A percentile compares a stretch with the other conserved stretches of the same genome.
Evolutionary conservation across 2,329 filamentous ascomycete genomes (phyloP).

Genomic region (Phialophora macrospora): DNA sequence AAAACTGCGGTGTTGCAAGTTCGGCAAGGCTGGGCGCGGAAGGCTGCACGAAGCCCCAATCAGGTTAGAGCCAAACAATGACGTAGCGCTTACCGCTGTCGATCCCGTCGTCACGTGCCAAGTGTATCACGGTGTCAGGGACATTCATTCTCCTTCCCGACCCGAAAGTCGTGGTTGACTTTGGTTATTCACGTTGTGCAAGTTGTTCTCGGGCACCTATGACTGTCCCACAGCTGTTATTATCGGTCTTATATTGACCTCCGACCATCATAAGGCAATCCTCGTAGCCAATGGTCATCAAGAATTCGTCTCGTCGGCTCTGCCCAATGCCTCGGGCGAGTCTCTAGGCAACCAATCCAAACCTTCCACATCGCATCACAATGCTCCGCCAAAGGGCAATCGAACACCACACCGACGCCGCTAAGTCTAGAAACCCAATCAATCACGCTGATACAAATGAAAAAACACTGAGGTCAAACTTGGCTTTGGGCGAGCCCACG

Average conservation of each 20-base stretch:
- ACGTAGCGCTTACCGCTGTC: not conserved
- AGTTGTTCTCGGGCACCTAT: not conserved
- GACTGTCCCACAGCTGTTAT: not conserved
- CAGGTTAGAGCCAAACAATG: slow-evolving; percentile 2
- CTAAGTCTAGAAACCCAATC: slow-evolving; percentile 22
- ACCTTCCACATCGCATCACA: slow-evolving; percentile 23
- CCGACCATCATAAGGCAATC: not conserved
- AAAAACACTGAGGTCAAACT: slow-evolving; percentile 47
- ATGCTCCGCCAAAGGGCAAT: not conserved
- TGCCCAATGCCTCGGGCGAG: slow-evolving; percentile 22
- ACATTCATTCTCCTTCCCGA: no score
- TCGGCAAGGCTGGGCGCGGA: slow-evolving; percentile 15
- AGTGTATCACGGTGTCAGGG: not conserved
- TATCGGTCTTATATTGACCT: not conserved
- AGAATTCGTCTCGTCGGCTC: slow-evolving; percentile 10
- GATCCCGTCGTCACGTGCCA: not conserved
- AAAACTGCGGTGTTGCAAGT: slow-evolving; percentile 18
- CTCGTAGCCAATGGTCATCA: slow-evolving; percentile 26
- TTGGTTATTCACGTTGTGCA: not conserved
- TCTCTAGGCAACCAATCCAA: slow-evolving; percentile 21
- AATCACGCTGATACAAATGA: slow-evolving; percentile 42
- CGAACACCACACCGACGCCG: slow-evolving; percentile 24
- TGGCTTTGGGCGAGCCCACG: slow-evolving; percentile 29
- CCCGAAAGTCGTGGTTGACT: not conserved
- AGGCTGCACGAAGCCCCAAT: not conserved